phyloP scores from a whole-genome alignment of 2,329 filamentous ascomycete genomes.

The Diaporthe australafricana region DNA sequence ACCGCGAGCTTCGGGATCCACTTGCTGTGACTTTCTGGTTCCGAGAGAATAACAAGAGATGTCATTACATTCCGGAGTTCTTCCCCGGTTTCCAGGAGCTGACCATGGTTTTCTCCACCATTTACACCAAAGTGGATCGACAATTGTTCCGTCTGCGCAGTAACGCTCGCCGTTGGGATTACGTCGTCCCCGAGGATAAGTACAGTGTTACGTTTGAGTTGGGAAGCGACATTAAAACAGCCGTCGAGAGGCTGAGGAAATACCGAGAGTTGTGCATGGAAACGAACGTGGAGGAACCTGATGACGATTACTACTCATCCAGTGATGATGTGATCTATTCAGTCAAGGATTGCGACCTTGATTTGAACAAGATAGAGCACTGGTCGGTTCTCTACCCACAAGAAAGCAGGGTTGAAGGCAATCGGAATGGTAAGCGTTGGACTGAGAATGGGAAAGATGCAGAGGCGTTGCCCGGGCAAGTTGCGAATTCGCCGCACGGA shows the following conservation, averaged over 20 bases:
- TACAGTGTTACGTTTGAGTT: not conserved
- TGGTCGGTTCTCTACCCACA: too few relatives aligned
- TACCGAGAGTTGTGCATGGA: not conserved
- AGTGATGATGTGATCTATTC: not conserved
- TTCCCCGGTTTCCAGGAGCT: not conserved
- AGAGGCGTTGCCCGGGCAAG: too few relatives aligned
- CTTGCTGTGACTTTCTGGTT: not conserved
- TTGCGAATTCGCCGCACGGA: too few relatives aligned
- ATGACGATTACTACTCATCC: not conserved
- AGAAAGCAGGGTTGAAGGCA: not conserved
- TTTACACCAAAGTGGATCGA: not conserved
- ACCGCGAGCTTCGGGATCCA: not conserved
- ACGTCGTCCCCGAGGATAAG: not conserved
- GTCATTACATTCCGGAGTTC: not conserved
- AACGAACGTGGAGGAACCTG: not conserved
- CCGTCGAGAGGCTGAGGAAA: not conserved
- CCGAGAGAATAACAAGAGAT: not conserved
- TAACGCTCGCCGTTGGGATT: not conserved
- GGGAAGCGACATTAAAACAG: not conserved
- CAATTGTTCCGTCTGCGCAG: not conserved
- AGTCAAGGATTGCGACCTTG: not conserved
- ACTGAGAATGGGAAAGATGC: too few relatives aligned
- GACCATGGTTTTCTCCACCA: not conserved
- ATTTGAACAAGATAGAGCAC: not conserved
- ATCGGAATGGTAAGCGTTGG: too few relatives aligned